phyloP scores from a whole-genome alignment of 1,139 yeast genomes.

The Geotrichum carabidarum region DNA sequence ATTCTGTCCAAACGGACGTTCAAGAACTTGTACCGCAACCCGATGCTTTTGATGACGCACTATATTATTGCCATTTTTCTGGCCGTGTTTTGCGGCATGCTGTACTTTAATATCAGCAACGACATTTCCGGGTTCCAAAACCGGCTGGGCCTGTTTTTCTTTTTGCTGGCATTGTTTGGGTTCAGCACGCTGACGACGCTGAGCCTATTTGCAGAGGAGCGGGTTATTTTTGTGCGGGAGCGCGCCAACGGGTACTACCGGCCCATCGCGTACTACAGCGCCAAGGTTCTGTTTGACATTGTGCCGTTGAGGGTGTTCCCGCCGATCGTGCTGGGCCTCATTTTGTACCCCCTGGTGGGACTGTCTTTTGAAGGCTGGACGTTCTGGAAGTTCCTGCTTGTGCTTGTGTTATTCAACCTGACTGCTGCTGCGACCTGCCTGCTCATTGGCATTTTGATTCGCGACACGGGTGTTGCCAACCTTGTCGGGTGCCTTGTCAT shows the following conservation, averaged over 20 bases:
- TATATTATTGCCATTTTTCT: conserved; percentile 69
- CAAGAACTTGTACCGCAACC: conserved; percentile 87
- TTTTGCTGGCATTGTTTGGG: conserved; percentile 84
- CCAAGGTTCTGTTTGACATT: conserved; percentile 84
- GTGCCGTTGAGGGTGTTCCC: conserved; percentile 86
- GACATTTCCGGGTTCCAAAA: conserved; percentile 96
- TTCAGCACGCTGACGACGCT: conserved; percentile 88
- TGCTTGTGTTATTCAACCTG: conserved; percentile 74
- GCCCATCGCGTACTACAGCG: conserved; percentile 75
- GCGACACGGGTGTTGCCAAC: conserved; percentile 92
- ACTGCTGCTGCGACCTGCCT: conserved; percentile 82
- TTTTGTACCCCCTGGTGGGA: conserved; percentile 90
- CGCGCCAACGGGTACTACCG: conserved; percentile 90
- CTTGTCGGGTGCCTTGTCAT: conserved; percentile 79
- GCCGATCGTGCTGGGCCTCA: conserved; percentile 73
- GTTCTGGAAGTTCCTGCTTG: conserved; percentile 64
- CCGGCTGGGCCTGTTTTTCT: conserved; percentile 86
- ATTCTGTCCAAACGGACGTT: conserved; percentile 81
- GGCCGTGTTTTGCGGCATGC: conserved; percentile 78
- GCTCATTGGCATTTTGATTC: conserved; percentile 76
- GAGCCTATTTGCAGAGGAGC: conserved; percentile 79
- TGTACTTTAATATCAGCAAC: conserved; percentile 75
- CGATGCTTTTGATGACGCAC: conserved; percentile 75
- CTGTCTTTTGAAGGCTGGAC: conserved; percentile 72
- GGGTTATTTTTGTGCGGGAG: conserved; percentile 84